Conservation (phyloP, 768 basidiomycete genomes). For the Mycena epipterygia region DNA sequence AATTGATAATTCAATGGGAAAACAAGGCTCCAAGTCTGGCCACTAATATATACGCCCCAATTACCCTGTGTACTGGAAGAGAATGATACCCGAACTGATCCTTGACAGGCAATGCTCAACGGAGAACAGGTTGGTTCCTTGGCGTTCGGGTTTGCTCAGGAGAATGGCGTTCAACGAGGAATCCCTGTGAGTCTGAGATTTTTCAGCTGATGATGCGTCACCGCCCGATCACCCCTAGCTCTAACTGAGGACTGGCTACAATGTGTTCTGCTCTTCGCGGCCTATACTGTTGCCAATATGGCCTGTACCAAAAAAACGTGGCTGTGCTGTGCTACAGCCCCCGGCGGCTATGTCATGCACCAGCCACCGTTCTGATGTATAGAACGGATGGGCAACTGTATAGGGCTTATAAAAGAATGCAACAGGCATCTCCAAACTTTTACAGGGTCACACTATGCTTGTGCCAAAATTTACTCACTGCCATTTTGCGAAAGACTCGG, state of each 20-base stretch:
- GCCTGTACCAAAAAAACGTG: background rate
- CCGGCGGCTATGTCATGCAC: slow-evolving; percentile 3
- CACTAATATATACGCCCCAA: slow-evolving; percentile 13
- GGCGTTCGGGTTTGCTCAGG: slow-evolving; percentile 18
- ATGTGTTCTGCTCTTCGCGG: slow-evolving; percentile 3
- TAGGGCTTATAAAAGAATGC: too few relatives aligned
- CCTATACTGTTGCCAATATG: slow-evolving; percentile 6
- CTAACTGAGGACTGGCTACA: background rate
- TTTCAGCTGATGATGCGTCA: slow-evolving; percentile 9
- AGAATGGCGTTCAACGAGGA: slow-evolving; percentile 8
- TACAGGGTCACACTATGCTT: too few relatives aligned
- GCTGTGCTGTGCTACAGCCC: slow-evolving; percentile 3
- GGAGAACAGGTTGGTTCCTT: slow-evolving; percentile 8
- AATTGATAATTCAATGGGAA: slow-evolving; percentile 8
- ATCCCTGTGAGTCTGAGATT: slow-evolving; percentile 3
- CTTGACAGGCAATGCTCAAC: slow-evolving; percentile 12
- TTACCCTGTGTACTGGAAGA: slow-evolving; percentile 13
- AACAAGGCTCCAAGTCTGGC: slow-evolving; percentile 5
- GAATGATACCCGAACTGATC: slow-evolving; percentile 15
- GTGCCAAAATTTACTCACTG: too few relatives aligned
- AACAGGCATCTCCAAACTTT: too few relatives aligned
- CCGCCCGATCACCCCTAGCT: slow-evolving; percentile 9
- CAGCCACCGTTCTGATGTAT: slow-evolving; percentile 2
- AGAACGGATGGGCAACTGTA: too few relatives aligned
- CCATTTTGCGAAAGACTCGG: too few relatives aligned